A percentile compares a stretch with the other conserved stretches of the same genome.
These are phyloP conservation scores for Suhomyces xylopsoci DNA, from an alignment of 805 yeast species.

Conservation along the genomic window DNA sequence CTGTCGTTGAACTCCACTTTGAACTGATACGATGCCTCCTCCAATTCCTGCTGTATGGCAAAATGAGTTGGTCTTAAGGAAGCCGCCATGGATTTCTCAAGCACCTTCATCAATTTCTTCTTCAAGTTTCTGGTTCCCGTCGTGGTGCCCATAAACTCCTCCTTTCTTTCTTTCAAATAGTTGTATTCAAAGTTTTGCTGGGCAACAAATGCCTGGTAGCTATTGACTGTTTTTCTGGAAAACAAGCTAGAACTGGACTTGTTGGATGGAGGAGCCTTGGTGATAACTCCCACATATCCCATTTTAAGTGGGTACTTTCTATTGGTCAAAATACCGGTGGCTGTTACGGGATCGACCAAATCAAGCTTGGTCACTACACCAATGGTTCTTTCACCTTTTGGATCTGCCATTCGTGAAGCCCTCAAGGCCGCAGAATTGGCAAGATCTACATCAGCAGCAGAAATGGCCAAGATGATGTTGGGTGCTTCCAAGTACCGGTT, in stretches of 20 bases:
- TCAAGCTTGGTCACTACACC: constrained; percentile 96
- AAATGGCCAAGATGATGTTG: constrained; percentile 90
- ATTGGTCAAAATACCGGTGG: constrained; percentile 66
- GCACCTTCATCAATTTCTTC: constrained; percentile 76
- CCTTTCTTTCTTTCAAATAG: constrained; percentile 64
- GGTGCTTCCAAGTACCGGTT: constrained; percentile 86
- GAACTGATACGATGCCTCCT: constrained; percentile 87
- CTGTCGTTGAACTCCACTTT: constrained; percentile 97
- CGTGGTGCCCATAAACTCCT: constrained; percentile 57
- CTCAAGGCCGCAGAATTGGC: constrained; percentile 94
- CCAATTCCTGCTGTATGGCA: constrained; percentile 84
- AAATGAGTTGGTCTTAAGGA: constrained; percentile 84
- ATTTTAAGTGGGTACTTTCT: constrained; percentile 83
- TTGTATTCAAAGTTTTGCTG: constrained; percentile 56
- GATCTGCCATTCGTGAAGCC: constrained; percentile 87
- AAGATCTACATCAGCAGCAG: constrained; percentile 96
- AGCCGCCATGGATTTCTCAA: constrained; percentile 88
- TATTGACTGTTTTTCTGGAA: constrained; percentile 42
- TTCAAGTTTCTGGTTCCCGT: constrained; percentile 76
- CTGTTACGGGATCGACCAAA: constrained; percentile 74
- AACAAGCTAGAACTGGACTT: constrained; percentile 37
- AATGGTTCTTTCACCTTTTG: constrained; percentile 90
- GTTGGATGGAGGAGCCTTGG: constrained; percentile 60
- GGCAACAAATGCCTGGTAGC: constrained; percentile 61
- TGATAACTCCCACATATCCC: constrained; percentile 99